phyloP scores from a whole-genome alignment of 352 stramenopile genomes.

The Phytophthora melonis region DNA sequence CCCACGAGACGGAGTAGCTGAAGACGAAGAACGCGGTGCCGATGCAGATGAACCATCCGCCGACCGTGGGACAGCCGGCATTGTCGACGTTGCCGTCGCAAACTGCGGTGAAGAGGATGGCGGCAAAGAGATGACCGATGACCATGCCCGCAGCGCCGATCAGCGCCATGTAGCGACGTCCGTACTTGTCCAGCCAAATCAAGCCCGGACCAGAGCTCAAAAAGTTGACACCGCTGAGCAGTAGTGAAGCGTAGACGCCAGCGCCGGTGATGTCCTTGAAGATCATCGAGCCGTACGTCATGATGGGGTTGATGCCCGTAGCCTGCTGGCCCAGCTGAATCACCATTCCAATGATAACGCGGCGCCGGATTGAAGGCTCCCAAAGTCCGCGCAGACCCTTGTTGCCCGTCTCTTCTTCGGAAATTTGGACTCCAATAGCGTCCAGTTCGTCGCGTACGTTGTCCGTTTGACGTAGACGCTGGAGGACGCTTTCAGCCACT shows the following conservation, averaged over 20 bases:
- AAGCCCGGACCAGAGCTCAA: slow-evolving; percentile 44
- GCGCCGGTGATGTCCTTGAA: slow-evolving; percentile 44
- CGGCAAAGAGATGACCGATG: slow-evolving; percentile 48
- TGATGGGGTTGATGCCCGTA: slow-evolving; percentile 49
- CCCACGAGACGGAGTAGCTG: slow-evolving; percentile 41
- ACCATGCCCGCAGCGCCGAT: slow-evolving; percentile 52
- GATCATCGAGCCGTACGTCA: slow-evolving; percentile 46
- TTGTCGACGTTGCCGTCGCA: slow-evolving; percentile 42
- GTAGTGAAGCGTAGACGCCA: slow-evolving; percentile 39
- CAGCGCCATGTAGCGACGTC: slow-evolving; percentile 45
- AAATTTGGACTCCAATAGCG: slow-evolving; percentile 51
- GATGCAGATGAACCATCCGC: slow-evolving; percentile 52
- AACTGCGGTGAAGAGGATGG: slow-evolving; percentile 42
- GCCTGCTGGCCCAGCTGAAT: slow-evolving; percentile 47
- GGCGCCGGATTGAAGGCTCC: slow-evolving; percentile 35
- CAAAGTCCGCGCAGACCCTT: slow-evolving; percentile 41
- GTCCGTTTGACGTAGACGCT: slow-evolving; percentile 36
- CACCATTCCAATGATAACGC: slow-evolving; percentile 42
- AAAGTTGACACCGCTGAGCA: slow-evolving; percentile 43
- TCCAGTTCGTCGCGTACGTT: slow-evolving; percentile 45
- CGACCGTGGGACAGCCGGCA: slow-evolving; percentile 38
- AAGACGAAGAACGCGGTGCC: slow-evolving; percentile 51
- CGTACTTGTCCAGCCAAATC: slow-evolving; percentile 45
- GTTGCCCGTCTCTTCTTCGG: slow-evolving; percentile 32
- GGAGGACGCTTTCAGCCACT: slow-evolving; percentile 36